Evolutionary conservation across 2,329 filamentous ascomycete species (phyloP), one percentile per base, ranked within the genome.

Genomic region (Pseudocercospora fuligena): DNA sequence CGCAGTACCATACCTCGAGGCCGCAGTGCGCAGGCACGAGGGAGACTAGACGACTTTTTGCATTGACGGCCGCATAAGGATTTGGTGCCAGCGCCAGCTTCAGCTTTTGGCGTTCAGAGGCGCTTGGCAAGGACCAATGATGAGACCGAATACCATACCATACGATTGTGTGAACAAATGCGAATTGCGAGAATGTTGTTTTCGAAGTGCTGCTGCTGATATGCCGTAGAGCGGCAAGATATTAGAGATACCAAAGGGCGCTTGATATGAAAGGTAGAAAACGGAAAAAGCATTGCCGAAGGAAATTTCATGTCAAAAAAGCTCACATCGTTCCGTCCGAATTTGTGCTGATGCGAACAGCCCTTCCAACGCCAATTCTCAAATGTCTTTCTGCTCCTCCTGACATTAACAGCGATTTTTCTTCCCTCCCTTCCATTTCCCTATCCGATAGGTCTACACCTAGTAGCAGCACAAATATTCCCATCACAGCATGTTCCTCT

Each of bases 51-150:
- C 2, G 36, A 40, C 36, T 40, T 40, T 40, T 19, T 58, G 54
- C 54, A 58, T 58, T 58, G 54, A 58, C 54, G 54, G 31, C 54
- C 31, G 54, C 54, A 33, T 40, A 21, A 16, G 31, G 54, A n/a
- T 36, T 40, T 40, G 54, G 54, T 25, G 54, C 29, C 31, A 40
- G 54, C 31, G 54, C n/a, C 54, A 25, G 29, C 19, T 27, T 25
- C 54, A 25, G 29, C 54, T 33, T 36, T 27, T 19, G 27, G 54
- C 54, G 27, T 40, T 21, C 16, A 56, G 25, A 29, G 54, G 54
- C 31, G 54, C 53, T 57, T 57, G 53, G 53, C 53, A 54, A 54
- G 7, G 33, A 36, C 14, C 36, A 16, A 16, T 58, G 54, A 58
- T 8, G 54, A 40, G 5, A 40, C 36, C 31, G 27, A 25, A 40